Conservation (phyloP, 768 basidiomycete species). For the Amanita molliuscula region DNA sequence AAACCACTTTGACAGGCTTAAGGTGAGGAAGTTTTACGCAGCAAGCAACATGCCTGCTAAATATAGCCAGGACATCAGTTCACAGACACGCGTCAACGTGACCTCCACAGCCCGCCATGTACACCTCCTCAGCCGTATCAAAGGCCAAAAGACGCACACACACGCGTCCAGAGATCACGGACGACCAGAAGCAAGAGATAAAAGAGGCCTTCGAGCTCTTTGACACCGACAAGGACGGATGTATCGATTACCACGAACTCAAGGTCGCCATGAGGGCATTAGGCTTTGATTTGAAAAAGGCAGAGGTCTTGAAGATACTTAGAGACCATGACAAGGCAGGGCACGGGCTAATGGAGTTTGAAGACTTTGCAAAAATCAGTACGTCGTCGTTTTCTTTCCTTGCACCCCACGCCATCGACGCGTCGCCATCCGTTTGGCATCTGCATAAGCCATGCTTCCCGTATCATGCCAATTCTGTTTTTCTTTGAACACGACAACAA, state of each 20-base stretch:
- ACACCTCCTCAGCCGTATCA: constrained; percentile 56
- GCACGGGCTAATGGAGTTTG: constrained; percentile 80
- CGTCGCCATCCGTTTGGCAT: not conserved
- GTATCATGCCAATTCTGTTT: not conserved
- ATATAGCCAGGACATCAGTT: not conserved
- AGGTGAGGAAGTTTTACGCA: not conserved
- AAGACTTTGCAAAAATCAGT: constrained; percentile 94
- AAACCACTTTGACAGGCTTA: not conserved
- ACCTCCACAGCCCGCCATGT: constrained; percentile 27
- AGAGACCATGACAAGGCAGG: constrained; percentile 84
- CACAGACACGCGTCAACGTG: constrained; percentile 6
- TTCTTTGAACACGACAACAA: constrained; percentile 11
- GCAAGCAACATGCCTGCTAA: not conserved
- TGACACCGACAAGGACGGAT: constrained; percentile 97
- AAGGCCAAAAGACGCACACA: constrained; percentile 67
- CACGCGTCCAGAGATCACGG: constrained; percentile 71
- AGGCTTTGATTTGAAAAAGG: constrained; percentile 97
- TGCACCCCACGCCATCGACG: not conserved
- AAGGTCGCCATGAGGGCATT: constrained; percentile 98
- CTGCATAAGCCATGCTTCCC: not conserved
- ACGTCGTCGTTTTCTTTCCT: constrained; percentile 20
- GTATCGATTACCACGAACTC: constrained; percentile 94
- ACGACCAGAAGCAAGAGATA: constrained; percentile 91
- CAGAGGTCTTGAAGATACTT: constrained; percentile 91
- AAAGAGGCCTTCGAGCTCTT: constrained; percentile 99